phyloP scores from a whole-genome alignment of 2,329 filamentous ascomycete species.

The Massarina eburnea region DNA sequence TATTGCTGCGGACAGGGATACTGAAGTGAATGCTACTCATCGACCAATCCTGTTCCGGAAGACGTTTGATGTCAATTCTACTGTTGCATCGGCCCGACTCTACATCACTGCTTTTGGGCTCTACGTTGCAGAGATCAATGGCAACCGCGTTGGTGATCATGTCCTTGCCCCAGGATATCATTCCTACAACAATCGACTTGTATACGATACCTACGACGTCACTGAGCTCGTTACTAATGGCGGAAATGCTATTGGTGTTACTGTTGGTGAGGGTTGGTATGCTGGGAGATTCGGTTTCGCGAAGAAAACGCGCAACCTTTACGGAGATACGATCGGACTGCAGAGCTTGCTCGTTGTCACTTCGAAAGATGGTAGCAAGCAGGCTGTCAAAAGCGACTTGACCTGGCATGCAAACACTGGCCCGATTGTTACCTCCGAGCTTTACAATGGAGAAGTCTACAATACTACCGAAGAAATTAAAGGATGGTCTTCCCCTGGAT shows the following conservation, averaged over 20 bases:
- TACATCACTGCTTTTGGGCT: conserved; percentile 20
- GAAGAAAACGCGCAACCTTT: conserved; percentile 39
- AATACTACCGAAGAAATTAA: conserved; percentile 43
- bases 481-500: conserved; percentile 16
- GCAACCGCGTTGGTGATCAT: conserved; percentile 14
- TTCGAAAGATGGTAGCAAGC: conserved; percentile 32
- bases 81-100: conserved; percentile 9
- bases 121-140: conserved; percentile 20
- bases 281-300: conserved; percentile 43
- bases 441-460: conserved; percentile 59
- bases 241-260: conserved; percentile 46
- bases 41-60: conserved; percentile 43
- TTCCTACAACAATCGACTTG: conserved; percentile 53
- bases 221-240: conserved; percentile 40
- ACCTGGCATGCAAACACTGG: conserved; percentile 43
- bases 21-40: conserved; percentile 22
- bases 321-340: conserved; percentile 46
- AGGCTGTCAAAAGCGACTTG: conserved; percentile 40
- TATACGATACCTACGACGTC: conserved; percentile 59
- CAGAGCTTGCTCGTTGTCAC: conserved; percentile 45
- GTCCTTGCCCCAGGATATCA: conserved; percentile 55
- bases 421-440: conserved; percentile 43
- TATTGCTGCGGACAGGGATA: conserved; percentile 19
- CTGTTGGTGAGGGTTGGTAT: conserved; percentile 56
- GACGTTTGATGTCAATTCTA: conserved; percentile 11